phyloP scores from a whole-genome alignment of 2,329 filamentous ascomycete genomes.

The Apiospora sp. region DNA sequence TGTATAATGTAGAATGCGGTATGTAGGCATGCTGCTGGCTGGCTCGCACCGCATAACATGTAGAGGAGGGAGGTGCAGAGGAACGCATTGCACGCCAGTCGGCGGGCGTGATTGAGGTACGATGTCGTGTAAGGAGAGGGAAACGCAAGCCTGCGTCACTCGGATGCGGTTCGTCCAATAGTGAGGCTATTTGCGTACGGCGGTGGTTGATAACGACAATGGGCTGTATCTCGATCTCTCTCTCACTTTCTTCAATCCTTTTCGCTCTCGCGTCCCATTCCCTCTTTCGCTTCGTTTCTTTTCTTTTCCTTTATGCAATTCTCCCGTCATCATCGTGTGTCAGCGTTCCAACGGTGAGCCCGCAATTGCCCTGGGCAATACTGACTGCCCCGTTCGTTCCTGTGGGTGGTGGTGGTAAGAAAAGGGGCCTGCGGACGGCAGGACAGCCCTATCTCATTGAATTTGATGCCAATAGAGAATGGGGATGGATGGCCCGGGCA shows the following conservation, averaged over 20 bases:
- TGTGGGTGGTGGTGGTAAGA: background rate
- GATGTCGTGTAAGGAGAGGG: background rate
- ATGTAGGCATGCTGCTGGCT: background rate
- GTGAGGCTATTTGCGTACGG: background rate
- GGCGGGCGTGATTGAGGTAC: background rate
- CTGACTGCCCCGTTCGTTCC: background rate
- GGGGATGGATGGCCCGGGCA: background rate
- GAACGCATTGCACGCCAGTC: background rate
- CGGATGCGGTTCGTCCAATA: conserved; percentile 16
- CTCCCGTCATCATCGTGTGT: background rate
- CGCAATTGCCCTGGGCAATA: background rate
- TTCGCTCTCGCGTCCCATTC: background rate
- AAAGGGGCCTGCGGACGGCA: background rate
- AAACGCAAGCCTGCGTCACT: conserved; percentile 3
- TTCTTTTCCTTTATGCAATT: background rate
- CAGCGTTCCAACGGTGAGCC: background rate
- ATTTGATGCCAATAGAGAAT: background rate
- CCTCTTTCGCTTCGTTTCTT: background rate
- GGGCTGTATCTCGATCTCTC: background rate
- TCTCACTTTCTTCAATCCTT: background rate
- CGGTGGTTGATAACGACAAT: background rate
- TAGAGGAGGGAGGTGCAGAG: background rate
- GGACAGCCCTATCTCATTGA: conserved; percentile 4
- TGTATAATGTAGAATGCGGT: background rate
- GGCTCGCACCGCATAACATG: background rate